Evolutionary conservation across 1,284 basidiomycete genomes (phyloP), one percentile per base, ranked within the genome.

Genomic region (Trichosporon inkin): DNA sequence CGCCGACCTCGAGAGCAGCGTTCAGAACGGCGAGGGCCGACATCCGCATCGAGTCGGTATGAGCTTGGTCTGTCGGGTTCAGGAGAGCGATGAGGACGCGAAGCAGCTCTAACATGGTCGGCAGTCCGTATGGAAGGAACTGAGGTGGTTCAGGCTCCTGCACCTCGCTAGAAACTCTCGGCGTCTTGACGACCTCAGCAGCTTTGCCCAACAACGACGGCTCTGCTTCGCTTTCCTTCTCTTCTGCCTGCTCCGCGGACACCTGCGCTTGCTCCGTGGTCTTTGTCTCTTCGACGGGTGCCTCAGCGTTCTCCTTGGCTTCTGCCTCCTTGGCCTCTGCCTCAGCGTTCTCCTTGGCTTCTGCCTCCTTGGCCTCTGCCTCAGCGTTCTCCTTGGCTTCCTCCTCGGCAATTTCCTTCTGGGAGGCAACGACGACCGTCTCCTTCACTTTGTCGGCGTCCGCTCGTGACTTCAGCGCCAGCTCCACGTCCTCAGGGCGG

Each of bases 21-120:
- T 92, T 93, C 54, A 99, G 83, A 57, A 96, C 88, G 0, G 88
- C 85, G 35, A 99, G 83, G 0, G 93, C 90, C 51, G 91, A 89
- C 11, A 97, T 81, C 6, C 96, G 87, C 68, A 96, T 98, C 3
- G 94, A 92, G 75, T 98, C 94, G 5, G 96, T 98, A 75, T 99
- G 95, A 57, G 94, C 86, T 65, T 91, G 87, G 71, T 96, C 93
- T 68, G 86, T 89, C 16, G 96, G 96, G 75, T 99, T 93, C 24
- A 99, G 83, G 20, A 99, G 89, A 65, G 95, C 94, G 69, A 97
- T 87, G 53, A 99, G 84, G 28, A 99, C 96, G 1, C 94, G 88
- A 38, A 99, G 82, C 3, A 99, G 85, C 74, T 99, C 96, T 22
- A 93, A 81, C 55, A 97, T 88, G 2, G 96, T 95, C 0, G 94